Evolutionary conservation across 495 filamentous ascomycete genomes (phyloP), one percentile per base, ranked within the genome.

Genomic region (Penicillium cinerascens): DNA sequence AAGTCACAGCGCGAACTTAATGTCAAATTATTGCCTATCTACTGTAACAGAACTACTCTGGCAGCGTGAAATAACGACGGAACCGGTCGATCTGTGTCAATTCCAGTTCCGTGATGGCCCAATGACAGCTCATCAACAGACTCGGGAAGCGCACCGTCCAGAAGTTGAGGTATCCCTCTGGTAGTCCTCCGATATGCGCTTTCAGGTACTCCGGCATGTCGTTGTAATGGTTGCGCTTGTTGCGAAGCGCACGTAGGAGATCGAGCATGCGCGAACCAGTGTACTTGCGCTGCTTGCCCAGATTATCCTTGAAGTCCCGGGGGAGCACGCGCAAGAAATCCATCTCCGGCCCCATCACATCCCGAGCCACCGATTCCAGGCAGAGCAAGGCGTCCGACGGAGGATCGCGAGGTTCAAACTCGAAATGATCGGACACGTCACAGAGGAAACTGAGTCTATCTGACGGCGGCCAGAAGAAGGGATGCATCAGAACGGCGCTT

Each of bases 211-310:
- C 86, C 9, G 87, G 82, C 82, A 98, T 85, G 55, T 97, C 88
- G 53, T 96, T 87, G 69, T 92, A 95, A 68, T 97, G 92, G 53
- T 93, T 88, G 54, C 86, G 85, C 78, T 98, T 98, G 66, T 98
- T 98, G n/a, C 93, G 78, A 52, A 98, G 72, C 8, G 91, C 95
- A 6, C 93, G 83, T 20, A 97, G 69, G 18, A 98, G 74, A 73
- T 98, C 93, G 44, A 97, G 71, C 67, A 98, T 79, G 40, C 81
- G 82, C 0, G 78, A 78, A 0, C 91, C 91, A 3, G 87, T 92
- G 67, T 98, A 98, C 65, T 96, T 97, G 63, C 95, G 82, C 71
- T 98, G 95, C 71, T 93, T 97, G 51, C 91, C 91, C 9, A 97
- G 71, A 23, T 82, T 87, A 18, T 95, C 91, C 51, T 89, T 84